These are phyloP conservation scores for Coemansia sp. DNA, from an alignment of 192 early-diverging fungal species.

Conservation along the genomic window DNA sequence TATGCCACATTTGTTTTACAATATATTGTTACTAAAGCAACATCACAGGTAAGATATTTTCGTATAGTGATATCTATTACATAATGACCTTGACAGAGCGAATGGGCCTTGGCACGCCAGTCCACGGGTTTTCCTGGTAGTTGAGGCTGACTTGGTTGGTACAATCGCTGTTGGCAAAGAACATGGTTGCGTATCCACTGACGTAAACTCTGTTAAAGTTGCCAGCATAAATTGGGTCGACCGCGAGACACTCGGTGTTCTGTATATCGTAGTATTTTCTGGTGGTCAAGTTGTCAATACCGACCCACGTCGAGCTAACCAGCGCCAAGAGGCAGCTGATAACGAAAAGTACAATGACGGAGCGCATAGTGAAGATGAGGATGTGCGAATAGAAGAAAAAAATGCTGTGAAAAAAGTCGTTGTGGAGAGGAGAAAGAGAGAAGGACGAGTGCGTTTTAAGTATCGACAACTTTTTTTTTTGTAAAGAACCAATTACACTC, in stretches of 20 bases:
- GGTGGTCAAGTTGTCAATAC: background rate
- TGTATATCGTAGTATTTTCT: background rate
- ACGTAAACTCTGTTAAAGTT: background rate
- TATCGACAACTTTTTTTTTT: too few species aligned
- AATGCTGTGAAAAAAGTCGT: background rate
- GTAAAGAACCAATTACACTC: too few species aligned
- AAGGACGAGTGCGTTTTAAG: background rate
- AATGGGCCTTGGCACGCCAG: background rate
- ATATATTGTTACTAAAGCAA: background rate
- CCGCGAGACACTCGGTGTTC: background rate
- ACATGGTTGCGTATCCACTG: background rate
- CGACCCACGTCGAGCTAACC: background rate
- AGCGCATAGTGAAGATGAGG: background rate
- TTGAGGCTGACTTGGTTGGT: background rate
- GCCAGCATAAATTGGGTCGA: background rate
- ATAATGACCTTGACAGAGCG: constrained; percentile 2
- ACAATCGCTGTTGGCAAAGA: background rate
- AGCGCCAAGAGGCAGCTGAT: background rate
- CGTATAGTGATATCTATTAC: background rate
- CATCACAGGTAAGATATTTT: background rate
- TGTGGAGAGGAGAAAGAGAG: background rate
- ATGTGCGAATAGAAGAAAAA: background rate
- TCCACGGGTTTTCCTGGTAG: background rate
- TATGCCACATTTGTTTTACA: background rate
- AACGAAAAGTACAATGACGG: background rate